phyloP scores from a whole-genome alignment of 139 green algal species.

The Ettlia oleoabundans region DNA sequence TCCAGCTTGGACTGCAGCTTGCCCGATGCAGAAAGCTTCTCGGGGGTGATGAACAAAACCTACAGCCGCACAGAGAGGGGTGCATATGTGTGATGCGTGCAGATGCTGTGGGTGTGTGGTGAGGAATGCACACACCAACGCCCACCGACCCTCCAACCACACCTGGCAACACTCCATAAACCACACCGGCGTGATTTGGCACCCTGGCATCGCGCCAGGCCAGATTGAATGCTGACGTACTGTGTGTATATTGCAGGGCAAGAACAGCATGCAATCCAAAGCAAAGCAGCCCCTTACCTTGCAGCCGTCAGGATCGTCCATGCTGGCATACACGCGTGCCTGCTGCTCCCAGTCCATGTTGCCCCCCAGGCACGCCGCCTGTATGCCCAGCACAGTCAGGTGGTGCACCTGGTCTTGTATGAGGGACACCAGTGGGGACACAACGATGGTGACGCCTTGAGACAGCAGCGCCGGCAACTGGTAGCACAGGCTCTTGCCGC shows the following conservation, averaged over 20 bases:
- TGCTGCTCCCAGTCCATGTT: slow-evolving; percentile 56
- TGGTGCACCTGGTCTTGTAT: slow-evolving; percentile 89
- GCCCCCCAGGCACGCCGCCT: slow-evolving; percentile 38
- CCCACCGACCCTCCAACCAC: not conserved
- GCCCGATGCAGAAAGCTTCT: slow-evolving; percentile 78
- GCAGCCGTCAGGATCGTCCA: slow-evolving; percentile 19
- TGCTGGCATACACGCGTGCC: slow-evolving; percentile 36
- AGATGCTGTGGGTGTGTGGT: too few relatives aligned
- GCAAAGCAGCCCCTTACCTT: too few relatives aligned
- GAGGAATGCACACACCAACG: too few relatives aligned
- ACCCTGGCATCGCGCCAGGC: too few relatives aligned
- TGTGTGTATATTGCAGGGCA: too few relatives aligned
- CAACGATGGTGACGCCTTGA: slow-evolving; percentile 71
- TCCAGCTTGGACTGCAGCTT: slow-evolving; percentile 72
- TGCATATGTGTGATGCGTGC: not conserved
- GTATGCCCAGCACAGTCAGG: slow-evolving; percentile 64
- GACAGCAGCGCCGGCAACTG: slow-evolving; percentile 78
- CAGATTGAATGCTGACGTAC: too few relatives aligned
- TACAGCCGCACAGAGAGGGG: slow-evolving; percentile 24
- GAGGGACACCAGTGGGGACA: slow-evolving; percentile 83
- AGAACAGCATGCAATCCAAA: too few relatives aligned
- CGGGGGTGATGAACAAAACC: slow-evolving; percentile 92
- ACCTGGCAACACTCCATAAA: too few relatives aligned
- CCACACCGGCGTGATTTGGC: too few relatives aligned
- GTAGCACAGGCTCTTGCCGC: slow-evolving; percentile 83